A percentile compares a stretch with the other conserved stretches of the same genome.
These are phyloP conservation scores for Fomitopsis palustris DNA, from an alignment of 1,284 basidiomycete species.

Conservation along the genomic window DNA sequence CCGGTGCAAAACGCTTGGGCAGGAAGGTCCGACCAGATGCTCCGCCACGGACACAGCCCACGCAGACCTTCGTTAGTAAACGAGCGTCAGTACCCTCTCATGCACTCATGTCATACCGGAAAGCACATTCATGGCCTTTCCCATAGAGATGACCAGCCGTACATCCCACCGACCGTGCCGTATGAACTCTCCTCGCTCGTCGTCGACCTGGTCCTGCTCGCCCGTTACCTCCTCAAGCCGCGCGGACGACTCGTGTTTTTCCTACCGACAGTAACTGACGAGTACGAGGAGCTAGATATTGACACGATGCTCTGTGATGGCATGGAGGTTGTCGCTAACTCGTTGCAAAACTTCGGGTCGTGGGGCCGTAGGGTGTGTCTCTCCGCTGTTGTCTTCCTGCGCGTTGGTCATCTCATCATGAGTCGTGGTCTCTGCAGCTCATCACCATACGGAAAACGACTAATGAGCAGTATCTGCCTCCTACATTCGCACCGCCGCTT, in stretches of 20 bases:
- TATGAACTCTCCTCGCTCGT: constrained; percentile 91
- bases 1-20: constrained; percentile 93
- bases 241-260: constrained; percentile 93
- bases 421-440: constrained; percentile 44
- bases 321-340: constrained; percentile 87
- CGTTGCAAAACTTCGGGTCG: constrained; percentile 90
- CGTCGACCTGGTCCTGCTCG: constrained; percentile 77
- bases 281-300: constrained; percentile 86
- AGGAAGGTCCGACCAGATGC: constrained; percentile 51
- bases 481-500: constrained; percentile 40
- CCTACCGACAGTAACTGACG: constrained; percentile 88
- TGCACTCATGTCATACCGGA: background rate
- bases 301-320: constrained; percentile 73
- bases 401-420: background rate
- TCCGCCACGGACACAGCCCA: background rate
- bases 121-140: background rate
- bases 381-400: background rate
- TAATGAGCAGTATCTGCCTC: constrained; percentile 42
- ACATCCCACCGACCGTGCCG: constrained; percentile 85
- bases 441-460: constrained; percentile 85
- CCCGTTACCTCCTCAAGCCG: constrained; percentile 83
- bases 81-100: constrained; percentile 22
- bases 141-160: constrained; percentile 55
- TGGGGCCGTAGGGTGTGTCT: constrained; percentile 87
- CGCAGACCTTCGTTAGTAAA: constrained; percentile 8